Conservation (phyloP, 176 grass and related monocot species). For the Poa pratensis region DNA sequence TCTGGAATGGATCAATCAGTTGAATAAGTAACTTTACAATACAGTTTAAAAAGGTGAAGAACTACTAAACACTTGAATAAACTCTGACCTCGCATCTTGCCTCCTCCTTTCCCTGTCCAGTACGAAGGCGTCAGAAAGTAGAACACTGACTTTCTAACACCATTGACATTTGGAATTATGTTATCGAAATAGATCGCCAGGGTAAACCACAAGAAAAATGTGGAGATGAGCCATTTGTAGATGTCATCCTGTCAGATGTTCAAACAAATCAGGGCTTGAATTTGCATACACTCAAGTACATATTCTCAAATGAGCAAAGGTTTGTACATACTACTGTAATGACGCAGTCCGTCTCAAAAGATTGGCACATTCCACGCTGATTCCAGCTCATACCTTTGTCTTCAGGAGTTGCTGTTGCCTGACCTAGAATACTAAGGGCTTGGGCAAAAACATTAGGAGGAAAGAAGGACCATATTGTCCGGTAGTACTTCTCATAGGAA, state of each 20-base stretch:
- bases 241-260: conserved; percentile 75
- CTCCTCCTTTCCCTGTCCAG: conserved; percentile 91
- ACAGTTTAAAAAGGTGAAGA: conserved; percentile 29
- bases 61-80: conserved; percentile 31
- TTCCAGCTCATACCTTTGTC: conserved; percentile 89
- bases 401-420: conserved; percentile 83
- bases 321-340: conserved; percentile 80
- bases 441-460: conserved; percentile 90
- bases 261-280: conserved; percentile 43
- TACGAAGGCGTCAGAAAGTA: conserved; percentile 96
- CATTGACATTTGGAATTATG: conserved; percentile 88
- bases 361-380: conserved; percentile 55
- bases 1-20: conserved; percentile 55
- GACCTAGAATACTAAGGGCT: conserved; percentile 78
- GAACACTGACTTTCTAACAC: conserved; percentile 87
- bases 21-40: conserved; percentile 21
- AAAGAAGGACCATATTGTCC: conserved; percentile 83
- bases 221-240: conserved; percentile 90
- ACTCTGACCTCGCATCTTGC: conserved; percentile 68
- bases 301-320: conserved; percentile 9
- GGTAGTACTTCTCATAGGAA: conserved; percentile 56
- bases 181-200: conserved; percentile 96
- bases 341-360: conserved; percentile 66
- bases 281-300: not conserved
- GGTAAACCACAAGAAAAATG: conserved; percentile 92